phyloP scores from a whole-genome alignment of 1,284 basidiomycete genomes.

The Cystobasidium slooffiae region DNA sequence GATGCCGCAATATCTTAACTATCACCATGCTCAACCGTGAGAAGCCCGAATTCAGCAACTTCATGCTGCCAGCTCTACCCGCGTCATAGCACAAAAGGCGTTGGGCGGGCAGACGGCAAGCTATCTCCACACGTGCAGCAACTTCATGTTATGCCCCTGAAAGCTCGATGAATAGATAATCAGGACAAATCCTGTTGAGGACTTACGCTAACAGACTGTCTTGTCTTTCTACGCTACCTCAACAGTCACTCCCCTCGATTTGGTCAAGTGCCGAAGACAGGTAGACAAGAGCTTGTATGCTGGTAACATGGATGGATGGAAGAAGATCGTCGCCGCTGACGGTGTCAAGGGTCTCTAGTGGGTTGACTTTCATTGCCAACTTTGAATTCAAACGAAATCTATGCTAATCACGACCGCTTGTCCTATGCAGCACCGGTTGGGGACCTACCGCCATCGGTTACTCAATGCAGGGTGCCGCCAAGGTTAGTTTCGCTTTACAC shows the following conservation, averaged over 20 bases:
- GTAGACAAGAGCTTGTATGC: constrained; percentile 56
- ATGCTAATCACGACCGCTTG: constrained; percentile 2
- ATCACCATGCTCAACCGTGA: too few relatives aligned
- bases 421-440: constrained; percentile 52
- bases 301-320: constrained; percentile 55
- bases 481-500: too few relatives aligned
- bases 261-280: constrained; percentile 56
- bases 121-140: too few relatives aligned
- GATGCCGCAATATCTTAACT: too few relatives aligned
- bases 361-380: neutral
- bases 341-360: constrained; percentile 54
- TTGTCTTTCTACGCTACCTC: neutral
- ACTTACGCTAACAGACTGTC: neutral
- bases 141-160: too few relatives aligned
- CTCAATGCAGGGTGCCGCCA: constrained; percentile 55
- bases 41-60: too few relatives aligned
- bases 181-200: neutral
- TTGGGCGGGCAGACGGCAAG: too few relatives aligned
- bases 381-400: neutral
- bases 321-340: constrained; percentile 54
- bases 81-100: too few relatives aligned
- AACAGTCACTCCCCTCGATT: constrained; percentile 54
- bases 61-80: too few relatives aligned
- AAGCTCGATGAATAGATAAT: neutral
- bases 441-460: constrained; percentile 55